A percentile compares a stretch with the other conserved stretches of the same genome.
phyloP scores from a whole-genome alignment of 2,329 filamentous ascomycete genomes.

The Colletotrichum magnum region DNA sequence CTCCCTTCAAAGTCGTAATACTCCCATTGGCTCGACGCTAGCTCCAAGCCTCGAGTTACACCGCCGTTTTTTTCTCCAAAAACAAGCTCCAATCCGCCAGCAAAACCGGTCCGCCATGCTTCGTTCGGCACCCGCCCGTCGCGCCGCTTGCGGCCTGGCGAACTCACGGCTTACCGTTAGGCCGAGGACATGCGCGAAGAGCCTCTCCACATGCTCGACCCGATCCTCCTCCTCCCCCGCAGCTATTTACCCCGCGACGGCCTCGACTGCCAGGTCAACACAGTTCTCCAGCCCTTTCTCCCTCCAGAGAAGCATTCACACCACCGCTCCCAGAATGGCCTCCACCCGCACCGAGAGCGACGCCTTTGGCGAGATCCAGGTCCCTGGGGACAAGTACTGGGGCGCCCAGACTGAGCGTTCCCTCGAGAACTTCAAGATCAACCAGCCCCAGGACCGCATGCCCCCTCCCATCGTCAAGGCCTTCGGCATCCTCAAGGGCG shows the following conservation, averaged over 20 bases:
- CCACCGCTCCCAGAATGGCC: constrained; percentile 63
- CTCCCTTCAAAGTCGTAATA: constrained; percentile 2
- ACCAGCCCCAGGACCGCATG: constrained; percentile 99
- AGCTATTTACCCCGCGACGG: constrained; percentile 38
- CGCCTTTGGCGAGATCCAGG: constrained; percentile 97
- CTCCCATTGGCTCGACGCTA: constrained; percentile 25
- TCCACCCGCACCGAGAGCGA: constrained; percentile 88
- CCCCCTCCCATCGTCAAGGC: constrained; percentile 91
- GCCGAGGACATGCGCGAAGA: constrained; percentile 40
- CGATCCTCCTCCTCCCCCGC: constrained; percentile 36
- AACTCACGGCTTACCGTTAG: constrained; percentile 36
- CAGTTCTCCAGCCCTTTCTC: constrained; percentile 33
- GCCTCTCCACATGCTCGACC: constrained; percentile 40
- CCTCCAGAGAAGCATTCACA: constrained; percentile 53
- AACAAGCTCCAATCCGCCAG: constrained; percentile 11
- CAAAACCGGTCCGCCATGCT: constrained; percentile 29
- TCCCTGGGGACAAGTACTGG: constrained; percentile 96
- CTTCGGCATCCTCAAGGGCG: constrained; percentile 97
- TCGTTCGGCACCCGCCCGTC: constrained; percentile 38
- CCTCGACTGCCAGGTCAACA: constrained; percentile 32
- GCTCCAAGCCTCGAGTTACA: constrained; percentile 10
- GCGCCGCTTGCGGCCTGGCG: constrained; percentile 40
- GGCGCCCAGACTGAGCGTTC: constrained; percentile 97
- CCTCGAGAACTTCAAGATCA: constrained; percentile 98
- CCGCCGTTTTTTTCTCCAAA: constrained; percentile 21